Conservation (phyloP, 148 eudicot genomes). For the Polygonum aviculare region DNA sequence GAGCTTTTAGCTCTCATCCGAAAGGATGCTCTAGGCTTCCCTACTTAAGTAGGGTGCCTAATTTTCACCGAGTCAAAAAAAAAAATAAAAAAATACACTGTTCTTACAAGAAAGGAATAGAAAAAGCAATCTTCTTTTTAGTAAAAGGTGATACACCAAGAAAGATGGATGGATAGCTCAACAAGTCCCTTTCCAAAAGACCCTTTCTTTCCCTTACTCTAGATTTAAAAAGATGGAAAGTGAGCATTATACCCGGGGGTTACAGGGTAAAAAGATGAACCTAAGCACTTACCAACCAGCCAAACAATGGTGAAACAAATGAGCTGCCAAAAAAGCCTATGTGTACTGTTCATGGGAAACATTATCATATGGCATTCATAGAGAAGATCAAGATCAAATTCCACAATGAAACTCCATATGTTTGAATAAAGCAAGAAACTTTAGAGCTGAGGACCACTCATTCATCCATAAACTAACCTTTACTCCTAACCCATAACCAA, state of each 20-base stretch:
- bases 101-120: conserved; percentile 6
- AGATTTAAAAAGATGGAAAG: background rate
- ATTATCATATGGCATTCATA: conserved; percentile 5
- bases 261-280: conserved; percentile 6
- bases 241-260: conserved; percentile 4
- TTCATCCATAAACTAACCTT: background rate
- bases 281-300: background rate
- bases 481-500: background rate
- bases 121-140: background rate
- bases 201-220: background rate
- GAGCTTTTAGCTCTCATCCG: too few relatives aligned
- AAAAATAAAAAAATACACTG: too few relatives aligned
- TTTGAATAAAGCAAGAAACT: background rate
- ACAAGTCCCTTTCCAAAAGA: conserved; percentile 12
- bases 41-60: too few relatives aligned
- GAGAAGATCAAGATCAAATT: conserved; percentile 2
- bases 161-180: conserved; percentile 9
- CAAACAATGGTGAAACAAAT: conserved; percentile 6
- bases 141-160: conserved; percentile 4
- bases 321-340: background rate
- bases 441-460: background rate
- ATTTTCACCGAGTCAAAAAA: too few relatives aligned
- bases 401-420: background rate
- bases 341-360: background rate
- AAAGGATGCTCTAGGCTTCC: too few relatives aligned